Percentiles rank a stretch among this genome's conserved stretches.
Evolutionary conservation across 2,329 filamentous ascomycete species (phyloP).

Genomic region (Capronia epimyces): DNA sequence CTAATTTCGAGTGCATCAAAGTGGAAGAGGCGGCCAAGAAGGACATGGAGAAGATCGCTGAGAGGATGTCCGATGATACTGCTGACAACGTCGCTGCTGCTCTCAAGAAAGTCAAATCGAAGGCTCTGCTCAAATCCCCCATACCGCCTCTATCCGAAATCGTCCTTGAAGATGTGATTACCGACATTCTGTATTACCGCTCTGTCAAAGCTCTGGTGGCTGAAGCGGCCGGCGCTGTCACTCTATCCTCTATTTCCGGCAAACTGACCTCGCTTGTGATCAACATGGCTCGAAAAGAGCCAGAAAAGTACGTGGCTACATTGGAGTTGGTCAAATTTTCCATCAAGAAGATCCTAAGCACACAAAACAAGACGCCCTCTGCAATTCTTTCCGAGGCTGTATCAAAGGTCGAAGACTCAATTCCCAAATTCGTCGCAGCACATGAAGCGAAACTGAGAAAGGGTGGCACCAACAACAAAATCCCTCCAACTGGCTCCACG

Average conservation of each 20-base stretch:
- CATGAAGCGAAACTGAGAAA: conserved; percentile 13
- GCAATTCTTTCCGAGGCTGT: conserved; percentile 13
- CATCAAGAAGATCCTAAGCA: neutral
- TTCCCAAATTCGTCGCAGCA: conserved; percentile 19
- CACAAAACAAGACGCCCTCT: conserved; percentile 3
- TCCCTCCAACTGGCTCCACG: neutral
- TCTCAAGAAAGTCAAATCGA: conserved; percentile 21
- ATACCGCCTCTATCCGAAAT: conserved; percentile 24
- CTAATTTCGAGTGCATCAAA: conserved; percentile 23
- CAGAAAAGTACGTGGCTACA: conserved; percentile 17
- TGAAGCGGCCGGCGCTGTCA: conserved; percentile 8
- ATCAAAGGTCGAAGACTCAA: conserved; percentile 18
- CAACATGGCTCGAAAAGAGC: conserved; percentile 15
- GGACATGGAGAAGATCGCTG: conserved; percentile 19
- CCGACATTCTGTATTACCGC: conserved; percentile 13
- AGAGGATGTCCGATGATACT: conserved; percentile 16
- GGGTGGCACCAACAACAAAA: conserved; percentile 1
- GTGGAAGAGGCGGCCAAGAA: conserved; percentile 23
- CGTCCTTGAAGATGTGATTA: conserved; percentile 19
- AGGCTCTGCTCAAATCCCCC: conserved; percentile 20
- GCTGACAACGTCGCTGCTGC: conserved; percentile 10
- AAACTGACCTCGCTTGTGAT: conserved; percentile 23
- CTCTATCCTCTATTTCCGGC: conserved; percentile 12
- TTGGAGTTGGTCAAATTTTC: conserved; percentile 11
- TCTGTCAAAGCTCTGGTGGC: conserved; percentile 8